Evolutionary conservation across 2,329 filamentous ascomycete genomes (phyloP), one percentile per base, ranked within the genome.

Genomic region (Aspergillus piperis): DNA sequence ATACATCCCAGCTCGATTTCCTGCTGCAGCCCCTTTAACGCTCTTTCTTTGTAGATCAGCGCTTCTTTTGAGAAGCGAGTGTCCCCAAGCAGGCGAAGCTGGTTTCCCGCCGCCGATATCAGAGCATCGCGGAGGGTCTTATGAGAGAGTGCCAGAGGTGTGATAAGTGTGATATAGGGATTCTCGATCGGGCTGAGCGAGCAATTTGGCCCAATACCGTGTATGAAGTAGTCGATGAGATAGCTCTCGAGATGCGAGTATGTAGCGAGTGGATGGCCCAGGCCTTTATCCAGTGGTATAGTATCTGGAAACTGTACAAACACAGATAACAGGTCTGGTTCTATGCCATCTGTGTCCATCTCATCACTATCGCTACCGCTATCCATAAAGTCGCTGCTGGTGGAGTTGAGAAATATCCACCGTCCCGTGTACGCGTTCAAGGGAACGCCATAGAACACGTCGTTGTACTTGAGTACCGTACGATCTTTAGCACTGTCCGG

Each of bases 141-240:
- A 42, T 64, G 69, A 8, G 49, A 53, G 39, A 65, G 70, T 8
- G 60, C 65, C 27, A 73, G 60, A 0, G 71, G 70, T 3, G 62
- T 64, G 36, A 71, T 62, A 47, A 68, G 65, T 10, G 61, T 62
- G 7, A 72, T 58, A 54, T 75, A 75, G 6, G 71, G 72, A 30
- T 75, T 75, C 21, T 70, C 57, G 3, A 60, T 61, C 15, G 58
- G 48, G 39, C 68, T 74, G 4, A 74, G 60, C 4, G 72, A 73
- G 57, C 72, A 75, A 19, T 68, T 67, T 0, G 72, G 71, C 1
- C 66, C 71, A 38, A 75, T 70, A 5, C 62, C 68, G 6, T 61
- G 48, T 42, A 74, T 70, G 30, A 72, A 75, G 56, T 72, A 75
- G 50, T 68, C 61, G 3, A 71, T 62, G 15, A 71, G 67, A 54